Evolutionary conservation across 768 basidiomycete genomes (phyloP), one percentile per base, ranked within the genome.

Genomic region (Rhodosporidiobolus odoratus): DNA sequence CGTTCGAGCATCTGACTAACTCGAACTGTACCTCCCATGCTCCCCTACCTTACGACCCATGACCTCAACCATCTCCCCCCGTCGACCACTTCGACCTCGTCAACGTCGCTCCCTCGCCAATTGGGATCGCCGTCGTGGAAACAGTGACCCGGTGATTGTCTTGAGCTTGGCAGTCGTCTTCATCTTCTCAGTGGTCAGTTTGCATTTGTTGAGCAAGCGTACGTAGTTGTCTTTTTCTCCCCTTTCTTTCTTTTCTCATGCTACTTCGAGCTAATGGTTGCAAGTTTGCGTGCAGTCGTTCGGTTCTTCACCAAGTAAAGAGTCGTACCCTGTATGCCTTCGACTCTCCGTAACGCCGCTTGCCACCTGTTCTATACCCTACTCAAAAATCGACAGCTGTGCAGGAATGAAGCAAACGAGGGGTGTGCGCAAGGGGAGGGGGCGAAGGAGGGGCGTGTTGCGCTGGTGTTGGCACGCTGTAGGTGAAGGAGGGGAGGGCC

Each of bases 161-260:
- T 71, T 78, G 45, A 71, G 69, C 30, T 73, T 78, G 56, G 76
- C 77, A 17, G 71, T 78, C 68, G 77, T 77, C 41, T 78, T 78
- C 72, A 72, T 78, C 71, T 76, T 74, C 68, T 69, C 66, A 1
- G 77, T 78, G 73, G 75, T 78, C 34, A 57, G 37, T 32, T 75
- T 78, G 3, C 77, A 78, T 57, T 68, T 78, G 43, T 43, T 75
- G 56, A 71, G 68, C 59, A 77, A 76, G 67, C 21, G 73, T 47
- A 37, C 47, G 61, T 52, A 21, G 6, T 16, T 2, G 0, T 25
- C 32, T 48, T n/a, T 7, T 32, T 27, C 15, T 53, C n/a, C 52
- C n/a, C n/a, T n/a, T 27, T 17, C 43, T 57, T 32, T 7, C n/a
- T 12, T 13, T 45, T 41, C 40, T n/a, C 47, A 2, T 25, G 2